Conservation (phyloP, 176 grass and related monocot genomes). For the sorghum (Sorghum bicolor) region Sorghum_bicolor_NCBIv3 NC_012879.2:56571501-56572000, state of each 20-base stretch:
- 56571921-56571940: background rate
- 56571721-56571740: background rate
- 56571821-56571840: background rate
- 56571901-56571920: background rate
- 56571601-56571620: background rate
- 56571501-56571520: background rate
- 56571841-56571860: background rate
- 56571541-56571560: slow-evolving; percentile 62
- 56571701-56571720: background rate
- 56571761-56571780: slow-evolving; percentile 3
- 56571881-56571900: background rate
- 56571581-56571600: slow-evolving; percentile 62
- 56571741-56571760: background rate
- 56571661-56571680: background rate
- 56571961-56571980: background rate
- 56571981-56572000: background rate
- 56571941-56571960: background rate
- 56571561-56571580: slow-evolving; percentile 77
- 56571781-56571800: background rate
- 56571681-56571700: background rate
- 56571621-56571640: background rate
- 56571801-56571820: background rate
- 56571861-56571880: background rate
- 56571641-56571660: background rate
- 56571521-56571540: background rate